Evolutionary conservation across 2,329 filamentous ascomycete genomes (phyloP), one percentile per base, ranked within the genome.

Genomic region (Ophiostoma sp.): DNA sequence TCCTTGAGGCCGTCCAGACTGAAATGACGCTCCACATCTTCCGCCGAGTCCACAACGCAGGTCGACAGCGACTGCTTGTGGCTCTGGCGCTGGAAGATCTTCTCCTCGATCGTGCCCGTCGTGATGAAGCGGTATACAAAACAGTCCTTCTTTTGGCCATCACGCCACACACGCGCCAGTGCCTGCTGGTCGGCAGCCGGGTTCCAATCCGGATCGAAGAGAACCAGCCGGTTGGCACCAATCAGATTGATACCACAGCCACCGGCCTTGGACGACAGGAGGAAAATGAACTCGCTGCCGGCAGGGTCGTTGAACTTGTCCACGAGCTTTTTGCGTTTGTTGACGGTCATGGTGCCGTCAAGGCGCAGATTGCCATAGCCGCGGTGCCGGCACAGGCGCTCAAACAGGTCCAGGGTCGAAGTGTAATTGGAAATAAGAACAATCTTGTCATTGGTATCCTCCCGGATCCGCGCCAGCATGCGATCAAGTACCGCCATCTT

Each of bases 71-170:
- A 96, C 80, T 99, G 95, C 80, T 99, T 99, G 83, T 99, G 96
- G 0, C 92, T 96, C 77, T 99, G 95, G 11, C 96, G 90, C 79
- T 99, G 95, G 82, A 99, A 99, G 75, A 99, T 97, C 82, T 99
- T 99, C 80, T 99, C 95, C 78, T 99, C 95, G 72, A 99, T 99
- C 0, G 94, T 97, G 4, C 95, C 95, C 0, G 96, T 98, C 0
- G 94, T 92, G 76, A 99, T 99, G 81, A 99, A 99, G n/a, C 95
- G 91, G 79, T 99, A 99, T 20, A 99, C 95, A 76, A 99, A 99
- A 77, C 95, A 99, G 77, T 99, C 95, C 78, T 99, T 99, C 85
- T 96, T 98, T 80, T 99, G 95, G 0, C 95, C 95, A 76, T 99
- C 95, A 84, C 95, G 92, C 95, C 95, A 99, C 27, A 99, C 95